Evolutionary conservation across 2,329 filamentous ascomycete genomes (phyloP).

Genomic region (Zopfia rhizophila): DNA sequence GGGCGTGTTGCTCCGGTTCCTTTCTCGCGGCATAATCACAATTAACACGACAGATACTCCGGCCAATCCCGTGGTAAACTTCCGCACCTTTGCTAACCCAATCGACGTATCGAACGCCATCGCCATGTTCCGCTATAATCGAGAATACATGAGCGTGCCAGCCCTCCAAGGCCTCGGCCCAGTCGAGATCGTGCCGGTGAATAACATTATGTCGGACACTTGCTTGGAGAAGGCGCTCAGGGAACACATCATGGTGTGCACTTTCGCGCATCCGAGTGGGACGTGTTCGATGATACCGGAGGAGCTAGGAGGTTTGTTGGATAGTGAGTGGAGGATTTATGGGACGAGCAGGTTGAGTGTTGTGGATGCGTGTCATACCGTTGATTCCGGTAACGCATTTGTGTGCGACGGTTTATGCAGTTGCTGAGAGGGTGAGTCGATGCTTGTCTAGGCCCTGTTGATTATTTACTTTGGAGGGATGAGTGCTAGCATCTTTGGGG

Average conservation of each 20-base stretch:
- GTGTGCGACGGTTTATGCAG: constrained; percentile 16
- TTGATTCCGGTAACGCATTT: constrained; percentile 22
- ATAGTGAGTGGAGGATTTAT: constrained; percentile 17
- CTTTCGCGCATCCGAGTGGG: constrained; percentile 20
- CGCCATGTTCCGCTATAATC: constrained; percentile 11
- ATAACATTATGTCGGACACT: constrained; percentile 7
- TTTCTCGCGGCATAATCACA: constrained; percentile 21
- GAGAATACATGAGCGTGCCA: constrained; percentile 1
- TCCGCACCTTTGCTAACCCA: constrained; percentile 23
- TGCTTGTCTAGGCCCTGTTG: not conserved
- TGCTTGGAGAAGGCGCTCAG: not conserved
- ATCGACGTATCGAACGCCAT: constrained; percentile 14
- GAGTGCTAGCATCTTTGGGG: not conserved
- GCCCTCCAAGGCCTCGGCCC: constrained; percentile 8
- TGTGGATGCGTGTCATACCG: constrained; percentile 24
- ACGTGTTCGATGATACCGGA: constrained; percentile 21
- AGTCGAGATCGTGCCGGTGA: constrained; percentile 8
- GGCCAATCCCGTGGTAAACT: constrained; percentile 19
- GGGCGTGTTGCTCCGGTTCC: too few species aligned
- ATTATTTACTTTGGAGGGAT: not conserved
- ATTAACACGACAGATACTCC: constrained; percentile 30
- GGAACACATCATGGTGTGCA: constrained; percentile 8
- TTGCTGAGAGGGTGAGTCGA: constrained; percentile 31
- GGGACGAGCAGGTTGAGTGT: constrained; percentile 23
- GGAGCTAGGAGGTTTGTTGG: constrained; percentile 25